Evolutionary conservation across 257 asterid species (phyloP).

Genomic region (Solanum peruvianum): DNA sequence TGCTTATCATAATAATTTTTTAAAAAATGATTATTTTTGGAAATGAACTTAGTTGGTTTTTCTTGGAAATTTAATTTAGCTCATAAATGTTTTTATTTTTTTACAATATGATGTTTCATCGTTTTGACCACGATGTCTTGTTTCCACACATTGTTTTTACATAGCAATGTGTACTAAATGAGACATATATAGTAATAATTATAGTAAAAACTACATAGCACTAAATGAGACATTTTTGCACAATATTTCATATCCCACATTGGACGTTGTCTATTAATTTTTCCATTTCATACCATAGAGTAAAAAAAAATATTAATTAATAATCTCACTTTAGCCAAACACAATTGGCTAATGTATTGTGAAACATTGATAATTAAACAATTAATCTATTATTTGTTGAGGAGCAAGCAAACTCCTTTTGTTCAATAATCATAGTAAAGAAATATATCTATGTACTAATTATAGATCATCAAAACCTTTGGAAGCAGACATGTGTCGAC

Average conservation of each 20-base stretch:
- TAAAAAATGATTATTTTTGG: neutral
- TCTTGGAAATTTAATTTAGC: slow-evolving; percentile 4
- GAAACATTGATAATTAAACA: neutral
- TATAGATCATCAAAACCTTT: slow-evolving; percentile 45
- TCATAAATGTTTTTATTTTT: slow-evolving; percentile 12
- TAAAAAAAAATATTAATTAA: neutral
- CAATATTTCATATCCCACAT: slow-evolving; percentile 58
- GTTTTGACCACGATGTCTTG: slow-evolving; percentile 74
- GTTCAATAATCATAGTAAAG: slow-evolving; percentile 8
- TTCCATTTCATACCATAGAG: neutral
- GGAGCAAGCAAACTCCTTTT: slow-evolving; percentile 7
- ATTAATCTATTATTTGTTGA: slow-evolving; percentile 19
- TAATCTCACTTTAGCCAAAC: neutral
- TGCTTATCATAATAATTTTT: too few species aligned
- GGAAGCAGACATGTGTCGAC: slow-evolving; percentile 76
- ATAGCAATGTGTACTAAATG: slow-evolving; percentile 31
- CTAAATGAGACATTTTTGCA: slow-evolving; percentile 46
- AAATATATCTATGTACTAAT: neutral
- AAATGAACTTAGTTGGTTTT: neutral
- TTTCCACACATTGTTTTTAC: slow-evolving; percentile 38
- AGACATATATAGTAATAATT: slow-evolving; percentile 15
- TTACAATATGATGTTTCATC: slow-evolving; percentile 44
- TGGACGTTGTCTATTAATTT: slow-evolving; percentile 38
- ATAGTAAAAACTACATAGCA: slow-evolving; percentile 21
- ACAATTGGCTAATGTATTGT: neutral